Percentiles rank a stretch among this genome's conserved stretches.
phyloP scores from a whole-genome alignment of 805 yeast species.

The Candida saitoana region DNA sequence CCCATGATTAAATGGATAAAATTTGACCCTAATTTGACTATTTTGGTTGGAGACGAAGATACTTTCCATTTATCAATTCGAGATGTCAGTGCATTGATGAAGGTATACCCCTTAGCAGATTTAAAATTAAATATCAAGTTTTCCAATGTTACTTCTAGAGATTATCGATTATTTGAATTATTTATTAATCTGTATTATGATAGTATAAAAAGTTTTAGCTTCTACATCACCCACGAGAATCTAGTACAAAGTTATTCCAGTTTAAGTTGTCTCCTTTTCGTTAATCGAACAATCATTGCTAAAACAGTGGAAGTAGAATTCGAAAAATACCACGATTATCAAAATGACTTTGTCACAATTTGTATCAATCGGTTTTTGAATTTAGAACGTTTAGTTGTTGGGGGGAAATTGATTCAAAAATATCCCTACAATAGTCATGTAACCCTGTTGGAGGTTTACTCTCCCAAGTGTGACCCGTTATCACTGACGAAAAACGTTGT shows the following conservation, averaged over 20 bases:
- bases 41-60: neutral
- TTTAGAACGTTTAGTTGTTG: neutral
- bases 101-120: neutral
- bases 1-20: neutral
- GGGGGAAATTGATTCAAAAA: neutral
- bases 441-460: neutral
- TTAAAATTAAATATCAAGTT: neutral
- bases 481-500: neutral
- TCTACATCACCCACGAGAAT: neutral
- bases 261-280: neutral
- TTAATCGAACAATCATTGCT: neutral
- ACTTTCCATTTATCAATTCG: neutral
- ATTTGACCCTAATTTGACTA: neutral
- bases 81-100: neutral
- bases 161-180: neutral
- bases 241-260: neutral
- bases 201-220: neutral
- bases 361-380: neutral
- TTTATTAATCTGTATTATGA: neutral
- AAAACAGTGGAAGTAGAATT: neutral
- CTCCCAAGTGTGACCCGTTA: neutral
- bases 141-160: neutral
- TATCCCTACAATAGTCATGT: neutral
- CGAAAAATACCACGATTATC: neutral
- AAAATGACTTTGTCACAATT: neutral